Evolutionary conservation across 2,329 filamentous ascomycete species (phyloP), one percentile per base, ranked within the genome.

Genomic region (Pseudogymnoascus destructans): DNA sequence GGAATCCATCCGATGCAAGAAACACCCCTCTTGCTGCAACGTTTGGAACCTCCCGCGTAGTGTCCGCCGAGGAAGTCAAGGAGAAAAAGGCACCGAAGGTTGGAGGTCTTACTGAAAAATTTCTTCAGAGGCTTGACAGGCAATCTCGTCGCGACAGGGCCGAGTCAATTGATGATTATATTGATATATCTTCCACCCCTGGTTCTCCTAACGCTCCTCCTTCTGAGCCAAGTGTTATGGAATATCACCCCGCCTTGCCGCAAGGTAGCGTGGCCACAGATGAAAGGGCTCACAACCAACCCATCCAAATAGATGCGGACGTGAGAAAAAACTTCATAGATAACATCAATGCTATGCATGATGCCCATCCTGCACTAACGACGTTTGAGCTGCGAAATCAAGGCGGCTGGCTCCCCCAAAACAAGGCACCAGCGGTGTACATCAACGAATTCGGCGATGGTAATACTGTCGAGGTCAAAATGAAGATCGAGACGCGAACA

Each of bases 401-500:
- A 23, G 35, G 17, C 15, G 17, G n/a, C 32, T 56, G 30, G 54
- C 9, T 23, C 10, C 17, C 54, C n/a, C 8, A 30, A 38, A 23
- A 19, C 21, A 36, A 23, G 19, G 19, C 27, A 11, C 7, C 54
- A 38, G 35, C 36, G 9, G 6, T 19, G 2, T 56, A 56, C 6
- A 23, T 27, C 11, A 56, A 36, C 17, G 54, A 35, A 8, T 56
- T 56, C 32, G n/a, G 54, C 17, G 54, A 23, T 1, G 32, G 17
- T 3, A 56, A 56, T 36, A 3, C 11, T 10, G 10, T 56, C 17
- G 54, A 23, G 32, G 30, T 56, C 27, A 27, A 23, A 23, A 17
- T 38, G 17, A 59, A 38, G 21, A 32, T 19, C 1, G 58, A 59
- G 56, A 32, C 3, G 2, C 58, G 59, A 9, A 32, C 58, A 21